Evolutionary conservation across 2,329 filamentous ascomycete genomes (phyloP).

Genomic region (Leptographium flavum): DNA sequence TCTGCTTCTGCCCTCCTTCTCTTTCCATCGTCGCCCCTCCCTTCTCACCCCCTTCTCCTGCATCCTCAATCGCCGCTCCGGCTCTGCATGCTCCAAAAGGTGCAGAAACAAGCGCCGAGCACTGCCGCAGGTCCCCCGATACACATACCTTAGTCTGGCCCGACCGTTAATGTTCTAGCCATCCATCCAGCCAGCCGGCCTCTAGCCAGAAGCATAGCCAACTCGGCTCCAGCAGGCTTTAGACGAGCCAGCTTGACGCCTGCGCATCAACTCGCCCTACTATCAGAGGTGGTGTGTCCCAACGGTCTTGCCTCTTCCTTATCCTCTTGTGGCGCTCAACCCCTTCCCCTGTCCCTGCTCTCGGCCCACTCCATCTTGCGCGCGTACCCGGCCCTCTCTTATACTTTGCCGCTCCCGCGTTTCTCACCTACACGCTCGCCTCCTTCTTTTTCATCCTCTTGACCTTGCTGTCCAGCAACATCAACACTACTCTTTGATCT

Average conservation of each 20-base stretch:
- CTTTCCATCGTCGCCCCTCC: background rate
- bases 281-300: background rate
- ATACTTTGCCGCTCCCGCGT: conserved; percentile 19
- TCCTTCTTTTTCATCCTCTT: conserved; percentile 8
- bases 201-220: background rate
- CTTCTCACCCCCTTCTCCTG: background rate
- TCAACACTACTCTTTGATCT: too few species aligned
- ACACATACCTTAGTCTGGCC: background rate
- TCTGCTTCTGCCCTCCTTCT: background rate
- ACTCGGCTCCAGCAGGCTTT: background rate
- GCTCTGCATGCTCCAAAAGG: background rate
- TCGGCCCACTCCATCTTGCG: background rate
- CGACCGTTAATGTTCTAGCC: background rate
- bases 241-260: background rate
- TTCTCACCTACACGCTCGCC: conserved; percentile 14
- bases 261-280: background rate
- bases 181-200: too few species aligned
- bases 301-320: background rate
- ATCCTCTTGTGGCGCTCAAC: background rate
- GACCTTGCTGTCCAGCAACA: background rate
- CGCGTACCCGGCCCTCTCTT: conserved; percentile 2
- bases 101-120: conserved; percentile 2
- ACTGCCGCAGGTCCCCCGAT: background rate
- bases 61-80: background rate
- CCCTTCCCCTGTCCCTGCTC: background rate